These are phyloP conservation scores for Zoysia japonica DNA, from an alignment of 176 grass and related monocot genomes.

Conservation along the genomic window DNA sequence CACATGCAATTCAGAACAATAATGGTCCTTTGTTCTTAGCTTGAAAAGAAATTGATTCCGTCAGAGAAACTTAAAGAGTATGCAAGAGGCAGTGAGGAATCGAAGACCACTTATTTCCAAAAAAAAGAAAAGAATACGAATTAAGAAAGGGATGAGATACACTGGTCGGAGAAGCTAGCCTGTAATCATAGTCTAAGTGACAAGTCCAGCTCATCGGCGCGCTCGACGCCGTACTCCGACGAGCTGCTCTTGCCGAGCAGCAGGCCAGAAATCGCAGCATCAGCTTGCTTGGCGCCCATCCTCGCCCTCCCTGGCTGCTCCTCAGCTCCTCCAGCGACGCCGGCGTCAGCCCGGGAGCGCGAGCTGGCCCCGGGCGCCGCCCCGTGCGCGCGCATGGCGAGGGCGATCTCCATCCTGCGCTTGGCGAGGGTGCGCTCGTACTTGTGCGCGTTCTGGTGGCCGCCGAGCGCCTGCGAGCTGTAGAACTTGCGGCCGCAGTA, in stretches of 20 bases:
- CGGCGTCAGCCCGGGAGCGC: background rate
- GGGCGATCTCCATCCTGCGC: slow-evolving; percentile 17
- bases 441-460: slow-evolving; percentile 78
- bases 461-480: slow-evolving; percentile 61
- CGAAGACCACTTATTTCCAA: background rate
- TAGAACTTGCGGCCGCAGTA: slow-evolving; percentile 66
- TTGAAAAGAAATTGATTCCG: background rate
- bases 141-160: background rate
- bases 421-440: slow-evolving; percentile 51
- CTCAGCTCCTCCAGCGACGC: background rate
- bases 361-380: background rate
- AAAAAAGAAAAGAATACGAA: too few relatives aligned
- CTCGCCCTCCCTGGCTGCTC: background rate
- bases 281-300: background rate
- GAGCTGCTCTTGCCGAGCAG: background rate
- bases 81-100: background rate
- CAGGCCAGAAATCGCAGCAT: too few relatives aligned
- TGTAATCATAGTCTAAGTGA: slow-evolving; percentile 20
- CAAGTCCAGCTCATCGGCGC: slow-evolving; percentile 9
- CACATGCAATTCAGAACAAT: background rate
- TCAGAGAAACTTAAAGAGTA: background rate
- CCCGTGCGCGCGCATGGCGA: background rate
- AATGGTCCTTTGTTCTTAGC: background rate
- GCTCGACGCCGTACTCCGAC: slow-evolving; percentile 1
- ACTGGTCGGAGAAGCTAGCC: background rate